Evolutionary conservation across 495 filamentous ascomycete genomes (phyloP), one percentile per base, ranked within the genome.

Genomic region (Immersiella caudata): DNA sequence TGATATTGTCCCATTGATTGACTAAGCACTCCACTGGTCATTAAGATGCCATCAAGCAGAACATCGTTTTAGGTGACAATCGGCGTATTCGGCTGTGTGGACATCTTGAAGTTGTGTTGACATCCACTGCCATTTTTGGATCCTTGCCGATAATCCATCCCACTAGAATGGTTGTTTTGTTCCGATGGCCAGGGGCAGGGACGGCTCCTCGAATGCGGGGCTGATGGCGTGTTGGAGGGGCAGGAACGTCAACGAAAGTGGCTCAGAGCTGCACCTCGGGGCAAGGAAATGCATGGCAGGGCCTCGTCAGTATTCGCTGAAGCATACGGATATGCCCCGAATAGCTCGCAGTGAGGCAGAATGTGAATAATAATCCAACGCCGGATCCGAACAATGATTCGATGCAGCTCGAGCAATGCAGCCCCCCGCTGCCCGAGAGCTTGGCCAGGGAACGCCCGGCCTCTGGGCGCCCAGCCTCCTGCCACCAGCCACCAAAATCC

Each of bases 381-480:
- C 20, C 26, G 22, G 56, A 59, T 35, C 56, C 9, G 33, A 29
- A 27, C 16, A 52, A 29, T 59, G 56, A 33, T 29, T 59, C 27
- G 56, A 59, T n/a, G 18, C 16, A 33, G 22, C 25, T 24, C 20
- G 24, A 61, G 24, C 25, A 63, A 33, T 52, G 58, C 36, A 49
- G 24, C 36, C 18, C 59, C 26, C 36, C 22, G 29, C 36, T 24
- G 4, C 20, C 11, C n/a, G 24, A 26, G 59, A 40, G 20, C 59
- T 35, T n/a, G 6, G 33, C n/a, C 24, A 61, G 35, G 22, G 35
- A 61, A 33, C 29, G 16, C 50, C 22, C 22, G 46, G 21, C 21
- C 60, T 29, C 27, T 52, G 56, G 55, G 26, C 55, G 55, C 56
- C 56, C 64, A 66, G 57, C 64, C 64, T 60, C 55, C 22, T 35